Conservation (phyloP, 805 yeast genomes). For the Saccharomycopsis capsularis region DNA sequence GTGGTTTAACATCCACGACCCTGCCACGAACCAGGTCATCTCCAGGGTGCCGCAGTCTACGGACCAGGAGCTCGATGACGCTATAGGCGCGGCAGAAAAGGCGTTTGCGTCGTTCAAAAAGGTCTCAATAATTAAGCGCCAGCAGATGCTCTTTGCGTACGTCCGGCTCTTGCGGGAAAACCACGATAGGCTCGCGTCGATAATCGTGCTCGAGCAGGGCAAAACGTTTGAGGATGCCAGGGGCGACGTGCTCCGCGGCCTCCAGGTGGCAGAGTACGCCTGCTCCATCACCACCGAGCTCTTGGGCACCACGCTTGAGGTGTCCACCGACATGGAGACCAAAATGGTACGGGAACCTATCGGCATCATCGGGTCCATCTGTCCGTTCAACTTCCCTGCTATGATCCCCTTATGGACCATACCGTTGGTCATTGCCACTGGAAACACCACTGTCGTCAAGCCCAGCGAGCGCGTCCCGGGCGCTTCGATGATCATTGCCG, state of each 20-base stretch:
- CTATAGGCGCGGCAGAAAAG: slow-evolving; percentile 54
- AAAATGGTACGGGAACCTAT: slow-evolving; percentile 64
- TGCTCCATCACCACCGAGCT: slow-evolving; percentile 51
- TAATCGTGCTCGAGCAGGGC: slow-evolving; percentile 66
- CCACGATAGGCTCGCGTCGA: slow-evolving; percentile 62
- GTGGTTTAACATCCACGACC: slow-evolving; percentile 70
- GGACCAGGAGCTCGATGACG: slow-evolving; percentile 53
- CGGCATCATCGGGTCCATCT: slow-evolving; percentile 71
- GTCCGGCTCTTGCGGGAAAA: slow-evolving; percentile 57
- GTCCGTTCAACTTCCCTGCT: slow-evolving; percentile 81
- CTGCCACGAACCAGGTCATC: slow-evolving; percentile 63
- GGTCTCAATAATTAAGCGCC: slow-evolving; percentile 40
- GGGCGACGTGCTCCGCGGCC: slow-evolving; percentile 69
- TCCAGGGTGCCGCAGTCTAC: slow-evolving; percentile 70
- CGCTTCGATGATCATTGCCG: slow-evolving; percentile 67
- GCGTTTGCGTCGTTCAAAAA: slow-evolving; percentile 57
- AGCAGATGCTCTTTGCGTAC: slow-evolving; percentile 61
- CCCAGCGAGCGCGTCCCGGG: slow-evolving; percentile 78
- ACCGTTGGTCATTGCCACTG: slow-evolving; percentile 54
- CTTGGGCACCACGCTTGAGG: slow-evolving; percentile 58
- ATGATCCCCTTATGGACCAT: slow-evolving; percentile 62
- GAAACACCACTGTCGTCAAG: slow-evolving; percentile 66
- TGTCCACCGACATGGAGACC: slow-evolving; percentile 69
- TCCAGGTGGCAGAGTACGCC: slow-evolving; percentile 74
- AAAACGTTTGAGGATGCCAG: slow-evolving; percentile 68